Conservation (phyloP, 176 grass and related monocot genomes). For the Neostapfia colusana region DNA sequence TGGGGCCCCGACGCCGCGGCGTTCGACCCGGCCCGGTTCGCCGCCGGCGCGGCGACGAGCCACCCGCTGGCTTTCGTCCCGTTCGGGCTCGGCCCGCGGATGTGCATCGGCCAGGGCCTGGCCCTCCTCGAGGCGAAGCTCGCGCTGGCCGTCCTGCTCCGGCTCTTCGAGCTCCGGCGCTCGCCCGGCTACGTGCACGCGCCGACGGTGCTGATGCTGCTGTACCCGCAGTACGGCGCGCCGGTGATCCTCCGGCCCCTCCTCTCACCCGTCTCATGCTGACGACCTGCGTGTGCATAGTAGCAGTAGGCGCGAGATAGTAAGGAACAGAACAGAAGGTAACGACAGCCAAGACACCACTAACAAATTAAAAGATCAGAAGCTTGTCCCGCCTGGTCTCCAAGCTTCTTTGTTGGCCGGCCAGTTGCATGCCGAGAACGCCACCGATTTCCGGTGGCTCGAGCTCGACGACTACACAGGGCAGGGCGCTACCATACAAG, state of each 20-base stretch:
- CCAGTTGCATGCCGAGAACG: slow-evolving; percentile 38
- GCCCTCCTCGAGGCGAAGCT: slow-evolving; percentile 79
- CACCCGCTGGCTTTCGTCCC: slow-evolving; percentile 73
- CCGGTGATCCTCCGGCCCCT: slow-evolving; percentile 68
- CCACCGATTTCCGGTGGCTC: neutral
- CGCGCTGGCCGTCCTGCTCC: slow-evolving; percentile 62
- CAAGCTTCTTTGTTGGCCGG: slow-evolving; percentile 24
- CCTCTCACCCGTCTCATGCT: no score
- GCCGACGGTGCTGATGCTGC: slow-evolving; percentile 81
- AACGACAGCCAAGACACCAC: neutral
- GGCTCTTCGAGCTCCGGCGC: slow-evolving; percentile 47
- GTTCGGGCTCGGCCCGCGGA: slow-evolving; percentile 64
- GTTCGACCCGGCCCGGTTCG: slow-evolving; percentile 68
- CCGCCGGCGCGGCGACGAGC: slow-evolving; percentile 46
- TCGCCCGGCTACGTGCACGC: slow-evolving; percentile 83
- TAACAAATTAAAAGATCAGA: slow-evolving; percentile 2
- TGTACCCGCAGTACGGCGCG: slow-evolving; percentile 82
- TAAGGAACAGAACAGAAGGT: neutral
- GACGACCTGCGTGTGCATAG: neutral
- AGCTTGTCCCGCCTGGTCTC: neutral
- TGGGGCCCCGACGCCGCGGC: slow-evolving; percentile 60
- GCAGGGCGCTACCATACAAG: no score
- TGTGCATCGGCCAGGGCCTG: slow-evolving; percentile 86
- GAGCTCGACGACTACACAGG: no score
- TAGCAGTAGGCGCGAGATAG: neutral